A percentile compares a stretch with the other conserved stretches of the same genome.
These are phyloP conservation scores for Ustilago tritici DNA, from an alignment of 1,284 basidiomycete genomes.

Conservation along the genomic window DNA sequence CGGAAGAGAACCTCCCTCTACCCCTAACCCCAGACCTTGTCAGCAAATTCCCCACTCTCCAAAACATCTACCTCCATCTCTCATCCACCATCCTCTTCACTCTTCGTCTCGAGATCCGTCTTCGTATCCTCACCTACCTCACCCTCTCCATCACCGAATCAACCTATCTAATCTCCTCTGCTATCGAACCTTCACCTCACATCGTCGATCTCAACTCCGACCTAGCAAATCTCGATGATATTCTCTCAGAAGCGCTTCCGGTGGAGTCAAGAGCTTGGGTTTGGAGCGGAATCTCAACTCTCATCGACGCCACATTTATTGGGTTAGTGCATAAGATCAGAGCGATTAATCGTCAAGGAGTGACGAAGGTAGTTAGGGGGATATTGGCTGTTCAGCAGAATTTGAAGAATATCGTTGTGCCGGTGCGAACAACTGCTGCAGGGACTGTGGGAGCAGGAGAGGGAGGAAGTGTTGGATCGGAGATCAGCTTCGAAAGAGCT, in stretches of 20 bases:
- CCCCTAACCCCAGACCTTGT: slow-evolving; percentile 52
- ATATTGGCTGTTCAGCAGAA: slow-evolving; percentile 92
- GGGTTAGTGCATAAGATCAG: slow-evolving; percentile 80
- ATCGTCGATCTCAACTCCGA: slow-evolving; percentile 88
- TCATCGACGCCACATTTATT: slow-evolving; percentile 87
- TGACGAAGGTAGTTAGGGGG: slow-evolving; percentile 89
- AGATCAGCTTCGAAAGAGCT: slow-evolving; percentile 80
- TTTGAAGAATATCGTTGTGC: slow-evolving; percentile 74
- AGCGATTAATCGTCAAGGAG: slow-evolving; percentile 80
- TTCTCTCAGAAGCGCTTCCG: slow-evolving; percentile 50
- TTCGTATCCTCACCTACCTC: slow-evolving; percentile 85
- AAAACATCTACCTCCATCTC: slow-evolving; percentile 89
- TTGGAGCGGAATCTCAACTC: slow-evolving; percentile 85
- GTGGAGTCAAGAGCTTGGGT: slow-evolving; percentile 76
- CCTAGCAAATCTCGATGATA: slow-evolving; percentile 81
- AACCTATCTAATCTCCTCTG: slow-evolving; percentile 75
- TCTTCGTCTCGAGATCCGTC: slow-evolving; percentile 87
- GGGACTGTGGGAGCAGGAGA: neutral
- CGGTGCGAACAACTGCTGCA: slow-evolving; percentile 55
- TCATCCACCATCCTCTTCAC: slow-evolving; percentile 88
- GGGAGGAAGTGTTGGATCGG: slow-evolving; percentile 34
- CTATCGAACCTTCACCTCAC: slow-evolving; percentile 88
- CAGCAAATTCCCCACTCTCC: slow-evolving; percentile 76
- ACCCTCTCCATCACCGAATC: slow-evolving; percentile 79
- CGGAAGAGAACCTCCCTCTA: slow-evolving; percentile 39